Conservation (phyloP, 495 filamentous ascomycete genomes). For the Mycothermus thermophilus region DNA sequence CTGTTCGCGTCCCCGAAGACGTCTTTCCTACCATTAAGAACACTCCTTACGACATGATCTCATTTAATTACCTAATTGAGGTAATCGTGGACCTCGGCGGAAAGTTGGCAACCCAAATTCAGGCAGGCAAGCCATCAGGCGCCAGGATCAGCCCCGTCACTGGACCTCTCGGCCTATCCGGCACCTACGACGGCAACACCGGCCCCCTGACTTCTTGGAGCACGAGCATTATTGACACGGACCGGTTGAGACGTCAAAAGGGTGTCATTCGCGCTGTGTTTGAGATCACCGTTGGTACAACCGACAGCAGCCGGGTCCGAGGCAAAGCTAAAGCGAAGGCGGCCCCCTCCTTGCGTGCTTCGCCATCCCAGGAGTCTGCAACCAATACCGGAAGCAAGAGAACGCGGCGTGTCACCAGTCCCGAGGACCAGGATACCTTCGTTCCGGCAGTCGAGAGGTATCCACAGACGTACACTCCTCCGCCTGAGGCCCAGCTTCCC, state of each 20-base stretch:
- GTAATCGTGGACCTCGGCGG: conserved; percentile 85
- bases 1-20: conserved; percentile 76
- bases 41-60: conserved; percentile 83
- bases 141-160: conserved; percentile 5
- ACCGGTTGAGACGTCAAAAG: conserved; percentile 72
- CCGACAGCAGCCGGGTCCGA: conserved; percentile 54
- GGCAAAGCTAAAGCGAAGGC: conserved; percentile 32
- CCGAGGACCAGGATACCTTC: conserved; percentile 9
- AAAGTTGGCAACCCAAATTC: conserved; percentile 50
- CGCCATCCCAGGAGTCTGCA: conserved; percentile 6
- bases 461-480: conserved; percentile 15
- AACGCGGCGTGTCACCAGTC: conserved; percentile 7
- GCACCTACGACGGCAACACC: conserved; percentile 18
- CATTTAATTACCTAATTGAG: conserved; percentile 86
- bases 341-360: conserved; percentile 12
- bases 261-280: conserved; percentile 71
- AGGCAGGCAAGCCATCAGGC: conserved; percentile 28
- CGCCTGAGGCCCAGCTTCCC: conserved; percentile 5
- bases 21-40: conserved; percentile 82
- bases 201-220: conserved; percentile 43
- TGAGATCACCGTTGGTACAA: conserved; percentile 78
- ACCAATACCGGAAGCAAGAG: conserved; percentile 3
- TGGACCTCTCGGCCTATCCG: conserved; percentile 6
- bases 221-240: conserved; percentile 76
- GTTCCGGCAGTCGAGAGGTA: conserved; percentile 9